Base-by-base conservation (phyloP, 108 stramenopile species). In the Nannochloropsis salina region DNA sequence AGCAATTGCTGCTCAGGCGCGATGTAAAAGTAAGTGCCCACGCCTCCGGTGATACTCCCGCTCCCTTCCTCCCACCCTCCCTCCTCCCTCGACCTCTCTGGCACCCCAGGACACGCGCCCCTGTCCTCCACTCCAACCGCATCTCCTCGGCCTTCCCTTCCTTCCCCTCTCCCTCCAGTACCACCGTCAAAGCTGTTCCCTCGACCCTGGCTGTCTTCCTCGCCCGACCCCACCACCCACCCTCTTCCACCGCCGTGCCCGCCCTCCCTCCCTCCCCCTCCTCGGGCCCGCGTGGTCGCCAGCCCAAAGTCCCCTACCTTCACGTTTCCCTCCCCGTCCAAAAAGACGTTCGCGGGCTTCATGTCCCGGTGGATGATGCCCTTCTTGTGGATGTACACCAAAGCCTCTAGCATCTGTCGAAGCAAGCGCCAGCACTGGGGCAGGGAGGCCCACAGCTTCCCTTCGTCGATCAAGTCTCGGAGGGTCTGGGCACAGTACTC, bases 301-400 rank as follows among this genome's bases (percentile, higher is more conserved):
- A 90, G 87, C 9, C 90, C 90, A 84, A 90, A 90, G 45, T 90
- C 90, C 20, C 90, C 90, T 21, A 90, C 86, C 80, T 90, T 90
- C 9, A 90, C 88, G 80, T 90, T 90, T 22, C 87, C 85, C 41
- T 88, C 86, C 6, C 79, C 81, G 83, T 90, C 89, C 1, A 90
- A 87, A 51, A 90, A 90, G 1, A 90, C 85, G 42, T 90, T 90
- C 41, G 90, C 87, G 8, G 90, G 90, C 4, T 89, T 90, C 87
- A 90, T 15, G 42, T 90, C 90, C 80, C 90, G 44, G 84, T 90
- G 90, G 8, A 90, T 88, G 51, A 90, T 87, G 41, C 88, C 86
- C 41, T 88, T 88, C 9, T 83, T 86, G 83, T 90, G 90, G 43
- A 90, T 90, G 86, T 89, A 90, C 12, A 83, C 87, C 18, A 90